Conservation (phyloP, 164 flowering plant species). For the Liquidambar formosana region DNA sequence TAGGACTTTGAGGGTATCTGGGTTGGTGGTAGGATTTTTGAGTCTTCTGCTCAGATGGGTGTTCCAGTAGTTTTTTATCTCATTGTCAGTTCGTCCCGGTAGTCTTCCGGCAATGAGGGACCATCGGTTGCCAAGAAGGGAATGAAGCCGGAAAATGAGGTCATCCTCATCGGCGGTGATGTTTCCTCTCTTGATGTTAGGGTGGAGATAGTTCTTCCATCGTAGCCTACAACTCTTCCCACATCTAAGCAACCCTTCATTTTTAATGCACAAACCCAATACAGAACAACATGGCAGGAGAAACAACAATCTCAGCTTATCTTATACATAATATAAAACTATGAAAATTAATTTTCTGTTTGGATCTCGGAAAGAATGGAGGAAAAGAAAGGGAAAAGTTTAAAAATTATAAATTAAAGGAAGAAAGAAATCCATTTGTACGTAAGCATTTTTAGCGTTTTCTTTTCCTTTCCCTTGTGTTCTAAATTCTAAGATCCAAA, state of each 20-base stretch:
- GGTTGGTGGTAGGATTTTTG: neutral
- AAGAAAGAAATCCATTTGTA: too few species aligned
- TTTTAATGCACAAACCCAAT: too few species aligned
- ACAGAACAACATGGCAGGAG: too few species aligned
- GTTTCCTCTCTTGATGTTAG: constrained; percentile 24
- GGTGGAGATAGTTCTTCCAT: constrained; percentile 27
- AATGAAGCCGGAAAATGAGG: constrained; percentile 17
- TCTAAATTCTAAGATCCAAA: too few species aligned
- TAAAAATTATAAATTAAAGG: too few species aligned
- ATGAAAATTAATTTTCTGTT: too few species aligned
- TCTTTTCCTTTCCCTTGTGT: too few species aligned
- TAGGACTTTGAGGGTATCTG: neutral
- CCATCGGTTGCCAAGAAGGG: constrained; percentile 29
- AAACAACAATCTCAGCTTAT: too few species aligned
- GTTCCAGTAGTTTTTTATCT: constrained; percentile 28
- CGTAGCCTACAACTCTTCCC: constrained; percentile 25
- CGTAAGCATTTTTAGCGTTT: too few species aligned
- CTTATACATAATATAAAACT: too few species aligned
- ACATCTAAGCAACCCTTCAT: constrained; percentile 21
- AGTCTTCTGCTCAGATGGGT: constrained; percentile 17
- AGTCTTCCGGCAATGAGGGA: constrained; percentile 24
- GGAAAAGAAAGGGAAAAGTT: too few species aligned
- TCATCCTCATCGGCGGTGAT: constrained; percentile 23
- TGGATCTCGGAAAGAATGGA: too few species aligned
- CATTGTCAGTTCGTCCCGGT: constrained; percentile 27